These are phyloP conservation scores for Penicillium simplicissimum DNA, from an alignment of 495 filamentous ascomycete species.

Conservation along the genomic window DNA sequence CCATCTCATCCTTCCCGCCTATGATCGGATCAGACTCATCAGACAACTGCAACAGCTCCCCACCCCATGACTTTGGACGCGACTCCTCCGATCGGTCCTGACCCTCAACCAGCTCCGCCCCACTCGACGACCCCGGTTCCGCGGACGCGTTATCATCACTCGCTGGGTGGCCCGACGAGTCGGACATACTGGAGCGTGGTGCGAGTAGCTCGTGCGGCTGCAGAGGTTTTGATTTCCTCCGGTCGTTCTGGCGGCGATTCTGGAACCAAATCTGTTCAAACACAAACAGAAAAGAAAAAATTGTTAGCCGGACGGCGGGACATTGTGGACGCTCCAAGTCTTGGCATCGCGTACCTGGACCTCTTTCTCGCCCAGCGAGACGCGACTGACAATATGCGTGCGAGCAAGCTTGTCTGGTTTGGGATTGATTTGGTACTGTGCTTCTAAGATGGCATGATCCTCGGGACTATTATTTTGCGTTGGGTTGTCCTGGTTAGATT, in stretches of 20 bases:
- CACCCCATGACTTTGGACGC: conserved; percentile 30
- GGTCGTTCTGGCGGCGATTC: conserved; percentile 91
- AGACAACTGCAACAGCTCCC: conserved; percentile 31
- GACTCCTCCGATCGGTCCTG: conserved; percentile 21
- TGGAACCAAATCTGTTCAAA: conserved; percentile 93
- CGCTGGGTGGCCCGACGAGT: conserved; percentile 53
- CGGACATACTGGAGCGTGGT: conserved; percentile 48
- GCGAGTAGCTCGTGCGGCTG: conserved; percentile 76
- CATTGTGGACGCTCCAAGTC: conserved; percentile 28
- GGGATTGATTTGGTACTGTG: conserved; percentile 79
- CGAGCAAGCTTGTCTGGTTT: conserved; percentile 93
- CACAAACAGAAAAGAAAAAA: conserved; percentile 3
- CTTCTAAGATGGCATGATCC: conserved; percentile 88
- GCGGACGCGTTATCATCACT: conserved; percentile 45
- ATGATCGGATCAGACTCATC: conserved; percentile 34
- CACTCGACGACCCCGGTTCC: conserved; percentile 38
- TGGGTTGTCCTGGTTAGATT: conserved; percentile 8
- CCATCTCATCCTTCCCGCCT: conserved; percentile 31
- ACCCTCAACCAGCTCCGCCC: conserved; percentile 32
- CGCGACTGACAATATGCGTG: conserved; percentile 76
- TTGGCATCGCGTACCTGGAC: conserved; percentile 73
- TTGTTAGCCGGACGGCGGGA: conserved; percentile 18
- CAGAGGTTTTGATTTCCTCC: conserved; percentile 85
- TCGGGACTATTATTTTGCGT: conserved; percentile 59
- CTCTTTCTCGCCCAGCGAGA: conserved; percentile 93